A percentile compares a stretch with the other conserved stretches of the same genome.
Conservation (phyloP, 352 stramenopile species). For the Globisporangium iwayamae region DNA sequence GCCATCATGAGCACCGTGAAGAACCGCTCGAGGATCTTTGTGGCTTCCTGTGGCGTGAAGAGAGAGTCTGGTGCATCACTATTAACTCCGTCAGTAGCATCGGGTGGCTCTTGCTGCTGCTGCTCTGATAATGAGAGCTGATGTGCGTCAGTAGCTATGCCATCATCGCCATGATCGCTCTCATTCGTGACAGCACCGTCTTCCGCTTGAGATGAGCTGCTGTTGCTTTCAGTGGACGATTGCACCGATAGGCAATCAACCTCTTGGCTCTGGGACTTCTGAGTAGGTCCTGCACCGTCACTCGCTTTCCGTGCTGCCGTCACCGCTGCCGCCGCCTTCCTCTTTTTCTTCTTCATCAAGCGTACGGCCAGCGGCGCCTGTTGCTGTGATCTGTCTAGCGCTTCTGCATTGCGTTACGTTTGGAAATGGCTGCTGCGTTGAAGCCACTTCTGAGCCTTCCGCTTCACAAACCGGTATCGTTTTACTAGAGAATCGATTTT, state of each 20-base stretch:
- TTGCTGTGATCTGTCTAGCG: background rate
- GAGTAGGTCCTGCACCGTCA: too few species aligned
- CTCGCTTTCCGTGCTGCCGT: background rate
- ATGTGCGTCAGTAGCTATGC: background rate
- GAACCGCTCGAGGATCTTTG: conserved; percentile 20
- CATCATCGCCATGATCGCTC: too few species aligned
- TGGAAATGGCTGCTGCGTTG: background rate
- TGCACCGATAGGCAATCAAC: background rate
- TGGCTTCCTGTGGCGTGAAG: conserved; percentile 5
- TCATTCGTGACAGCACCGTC: background rate
- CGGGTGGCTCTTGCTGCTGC: background rate
- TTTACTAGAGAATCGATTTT: background rate
- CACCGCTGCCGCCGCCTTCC: background rate
- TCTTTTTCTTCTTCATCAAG: conserved; percentile 16
- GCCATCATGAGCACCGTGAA: conserved; percentile 27
- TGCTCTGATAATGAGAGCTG: background rate
- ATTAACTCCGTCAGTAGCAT: too few species aligned
- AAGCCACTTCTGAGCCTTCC: background rate
- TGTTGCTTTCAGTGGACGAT: background rate
- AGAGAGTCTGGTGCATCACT: background rate
- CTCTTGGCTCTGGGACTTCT: background rate
- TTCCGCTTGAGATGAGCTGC: background rate
- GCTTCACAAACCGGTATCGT: background rate
- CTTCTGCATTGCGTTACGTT: background rate
- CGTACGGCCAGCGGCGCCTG: too few species aligned